Evolutionary conservation across 176 grass and related monocot species (phyloP).

Genomic region (Saccharum spontaneum): DNA sequence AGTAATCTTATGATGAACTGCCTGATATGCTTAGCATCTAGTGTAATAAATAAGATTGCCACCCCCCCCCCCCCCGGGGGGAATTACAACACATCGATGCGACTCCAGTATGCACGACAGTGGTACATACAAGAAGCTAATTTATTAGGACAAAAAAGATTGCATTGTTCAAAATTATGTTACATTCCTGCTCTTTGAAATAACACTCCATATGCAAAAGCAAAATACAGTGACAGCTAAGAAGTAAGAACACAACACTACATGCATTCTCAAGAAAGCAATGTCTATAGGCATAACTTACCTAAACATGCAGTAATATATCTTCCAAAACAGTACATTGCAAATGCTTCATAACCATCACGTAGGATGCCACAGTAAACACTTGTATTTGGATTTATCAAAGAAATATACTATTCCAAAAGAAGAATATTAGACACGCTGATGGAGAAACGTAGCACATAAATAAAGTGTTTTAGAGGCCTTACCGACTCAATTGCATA

Average conservation of each 20-base stretch:
- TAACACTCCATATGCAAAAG: not conserved
- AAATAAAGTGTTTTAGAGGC: not conserved
- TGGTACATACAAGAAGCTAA: not conserved
- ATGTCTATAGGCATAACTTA: constrained; percentile 36
- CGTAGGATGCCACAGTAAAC: constrained; percentile 93
- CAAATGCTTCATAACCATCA: constrained; percentile 87
- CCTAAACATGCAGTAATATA: constrained; percentile 94
- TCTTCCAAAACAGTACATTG: constrained; percentile 98
- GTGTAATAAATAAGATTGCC: too few relatives aligned
- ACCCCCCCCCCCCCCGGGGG: too few relatives aligned
- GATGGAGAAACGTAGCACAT: constrained; percentile 27
- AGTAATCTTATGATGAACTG: not conserved
- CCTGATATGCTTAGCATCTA: not conserved
- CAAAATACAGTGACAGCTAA: constrained; percentile 11
- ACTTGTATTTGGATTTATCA: constrained; percentile 76
- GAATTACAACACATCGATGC: not conserved
- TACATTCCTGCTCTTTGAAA: not conserved
- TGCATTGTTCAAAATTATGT: constrained; percentile 4
- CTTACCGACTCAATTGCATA: constrained; percentile 93
- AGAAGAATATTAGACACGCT: constrained; percentile 23
- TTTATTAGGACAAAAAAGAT: constrained; percentile 1
- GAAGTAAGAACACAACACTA: not conserved
- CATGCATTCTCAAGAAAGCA: not conserved
- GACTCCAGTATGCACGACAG: not conserved
- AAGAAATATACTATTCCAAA: constrained; percentile 68